Evolutionary conservation across 164 flowering plant genomes (phyloP).

Genomic region (Magnolia officinalis): DNA sequence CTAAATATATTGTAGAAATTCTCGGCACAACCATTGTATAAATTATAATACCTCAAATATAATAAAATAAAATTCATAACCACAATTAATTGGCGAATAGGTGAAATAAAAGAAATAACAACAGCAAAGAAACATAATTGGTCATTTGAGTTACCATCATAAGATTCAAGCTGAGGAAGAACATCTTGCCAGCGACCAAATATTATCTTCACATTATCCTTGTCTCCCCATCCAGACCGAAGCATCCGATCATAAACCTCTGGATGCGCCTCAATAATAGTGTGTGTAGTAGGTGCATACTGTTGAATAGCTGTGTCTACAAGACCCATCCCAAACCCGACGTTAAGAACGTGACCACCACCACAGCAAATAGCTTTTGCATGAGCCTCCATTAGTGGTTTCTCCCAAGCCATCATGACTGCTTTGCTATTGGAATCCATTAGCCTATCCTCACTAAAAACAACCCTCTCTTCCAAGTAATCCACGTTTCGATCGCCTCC

Average conservation of each 20-base stretch:
- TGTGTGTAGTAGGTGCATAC: constrained; percentile 59
- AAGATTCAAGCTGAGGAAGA: constrained; percentile 71
- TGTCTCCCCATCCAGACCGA: constrained; percentile 77
- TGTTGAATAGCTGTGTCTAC: constrained; percentile 91
- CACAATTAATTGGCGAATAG: neutral
- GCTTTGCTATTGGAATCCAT: constrained; percentile 85
- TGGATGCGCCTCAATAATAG: constrained; percentile 91
- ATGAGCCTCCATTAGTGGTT: constrained; percentile 95
- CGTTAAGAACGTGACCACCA: constrained; percentile 72
- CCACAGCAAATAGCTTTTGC: constrained; percentile 82
- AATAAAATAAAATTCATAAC: neutral
- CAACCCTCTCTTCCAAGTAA: constrained; percentile 86
- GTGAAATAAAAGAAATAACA: neutral
- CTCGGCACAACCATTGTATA: neutral
- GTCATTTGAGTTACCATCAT: constrained; percentile 58
- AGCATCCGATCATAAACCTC: constrained; percentile 88
- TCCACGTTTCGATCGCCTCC: constrained; percentile 29
- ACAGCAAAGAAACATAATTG: neutral
- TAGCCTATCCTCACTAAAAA: constrained; percentile 84
- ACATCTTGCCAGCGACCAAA: constrained; percentile 99
- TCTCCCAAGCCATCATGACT: constrained; percentile 99
- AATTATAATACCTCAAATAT: neutral
- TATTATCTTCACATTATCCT: constrained; percentile 72
- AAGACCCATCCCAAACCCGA: constrained; percentile 99
- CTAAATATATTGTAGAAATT: neutral